Conservation (phyloP, 441 rosid genomes). For the Euphorbia corollata region DNA sequence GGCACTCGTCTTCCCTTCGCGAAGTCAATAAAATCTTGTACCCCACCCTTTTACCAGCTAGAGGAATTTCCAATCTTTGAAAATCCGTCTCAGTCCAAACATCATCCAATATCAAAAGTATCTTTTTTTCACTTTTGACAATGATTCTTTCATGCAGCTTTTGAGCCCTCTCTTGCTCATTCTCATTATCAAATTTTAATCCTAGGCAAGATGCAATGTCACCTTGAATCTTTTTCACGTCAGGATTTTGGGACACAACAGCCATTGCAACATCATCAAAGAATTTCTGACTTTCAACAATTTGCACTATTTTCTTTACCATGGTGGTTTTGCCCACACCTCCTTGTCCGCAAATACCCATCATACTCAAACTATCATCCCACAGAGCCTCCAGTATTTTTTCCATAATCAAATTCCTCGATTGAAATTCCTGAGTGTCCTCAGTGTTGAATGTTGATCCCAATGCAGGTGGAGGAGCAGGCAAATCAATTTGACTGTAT, state of each 20-base stretch:
- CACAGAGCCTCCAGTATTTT: background rate
- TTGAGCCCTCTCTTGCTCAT: too few relatives aligned
- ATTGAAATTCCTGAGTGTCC: background rate
- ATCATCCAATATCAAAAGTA: too few relatives aligned
- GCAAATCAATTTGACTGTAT: too few relatives aligned
- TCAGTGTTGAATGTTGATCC: background rate
- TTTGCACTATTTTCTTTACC: background rate
- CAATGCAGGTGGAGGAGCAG: background rate
- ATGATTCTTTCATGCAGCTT: too few relatives aligned
- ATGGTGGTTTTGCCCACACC: background rate
- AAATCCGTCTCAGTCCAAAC: too few relatives aligned
- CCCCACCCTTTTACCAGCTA: too few relatives aligned
- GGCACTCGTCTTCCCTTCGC: too few relatives aligned
- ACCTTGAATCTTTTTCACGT: slow-evolving; percentile 2
- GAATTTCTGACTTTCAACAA: background rate
- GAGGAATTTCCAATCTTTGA: too few relatives aligned
- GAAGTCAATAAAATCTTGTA: too few relatives aligned
- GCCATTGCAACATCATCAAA: background rate
- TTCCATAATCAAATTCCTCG: background rate
- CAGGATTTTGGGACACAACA: background rate
- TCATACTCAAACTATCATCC: background rate
- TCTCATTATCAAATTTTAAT: too few relatives aligned
- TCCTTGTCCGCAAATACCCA: background rate
- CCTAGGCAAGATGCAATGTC: too few relatives aligned
- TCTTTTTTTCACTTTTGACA: too few relatives aligned